Conservation (phyloP, 177 flowering plant species). For the Vitis hybrid region DNA sequence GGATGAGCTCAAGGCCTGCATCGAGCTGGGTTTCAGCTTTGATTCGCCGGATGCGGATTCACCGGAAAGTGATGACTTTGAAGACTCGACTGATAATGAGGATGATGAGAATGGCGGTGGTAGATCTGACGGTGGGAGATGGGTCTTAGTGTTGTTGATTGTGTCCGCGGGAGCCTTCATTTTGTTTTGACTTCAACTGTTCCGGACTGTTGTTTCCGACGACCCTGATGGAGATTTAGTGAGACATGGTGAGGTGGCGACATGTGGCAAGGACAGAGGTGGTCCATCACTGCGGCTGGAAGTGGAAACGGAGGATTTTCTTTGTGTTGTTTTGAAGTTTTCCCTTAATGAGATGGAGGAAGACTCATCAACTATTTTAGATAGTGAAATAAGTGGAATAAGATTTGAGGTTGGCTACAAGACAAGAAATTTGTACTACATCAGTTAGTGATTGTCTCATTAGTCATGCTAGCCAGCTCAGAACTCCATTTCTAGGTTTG, state of each 20-base stretch:
- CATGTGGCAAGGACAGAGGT: too few species aligned
- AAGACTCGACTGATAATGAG: slow-evolving; percentile 19
- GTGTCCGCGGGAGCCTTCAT: slow-evolving; percentile 21
- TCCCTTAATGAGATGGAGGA: slow-evolving; percentile 36
- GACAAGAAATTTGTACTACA: slow-evolving; percentile 33
- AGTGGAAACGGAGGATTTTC: too few species aligned
- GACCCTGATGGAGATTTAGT: background rate
- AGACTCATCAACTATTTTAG: slow-evolving; percentile 20
- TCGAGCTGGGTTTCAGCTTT: too few species aligned
- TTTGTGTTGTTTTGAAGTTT: background rate
- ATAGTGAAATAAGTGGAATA: slow-evolving; percentile 48
- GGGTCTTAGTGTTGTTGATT: slow-evolving; percentile 11
- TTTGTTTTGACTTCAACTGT: too few species aligned
- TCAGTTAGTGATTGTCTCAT: too few species aligned
- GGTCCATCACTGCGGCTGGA: too few species aligned
- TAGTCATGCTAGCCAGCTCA: too few species aligned
- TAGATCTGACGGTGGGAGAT: slow-evolving; percentile 14
- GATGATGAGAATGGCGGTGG: slow-evolving; percentile 16
- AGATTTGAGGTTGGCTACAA: slow-evolving; percentile 53
- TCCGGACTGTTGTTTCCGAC: background rate
- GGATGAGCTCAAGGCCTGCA: too few species aligned
- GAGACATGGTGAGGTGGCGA: too few species aligned
- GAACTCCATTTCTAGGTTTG: too few species aligned
- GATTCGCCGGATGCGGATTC: background rate
- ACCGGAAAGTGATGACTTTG: slow-evolving; percentile 9